A percentile compares a stretch with the other conserved stretches of the same genome.
Evolutionary conservation across 768 basidiomycete species (phyloP).

Genomic region (Psilocybe cubensis): DNA sequence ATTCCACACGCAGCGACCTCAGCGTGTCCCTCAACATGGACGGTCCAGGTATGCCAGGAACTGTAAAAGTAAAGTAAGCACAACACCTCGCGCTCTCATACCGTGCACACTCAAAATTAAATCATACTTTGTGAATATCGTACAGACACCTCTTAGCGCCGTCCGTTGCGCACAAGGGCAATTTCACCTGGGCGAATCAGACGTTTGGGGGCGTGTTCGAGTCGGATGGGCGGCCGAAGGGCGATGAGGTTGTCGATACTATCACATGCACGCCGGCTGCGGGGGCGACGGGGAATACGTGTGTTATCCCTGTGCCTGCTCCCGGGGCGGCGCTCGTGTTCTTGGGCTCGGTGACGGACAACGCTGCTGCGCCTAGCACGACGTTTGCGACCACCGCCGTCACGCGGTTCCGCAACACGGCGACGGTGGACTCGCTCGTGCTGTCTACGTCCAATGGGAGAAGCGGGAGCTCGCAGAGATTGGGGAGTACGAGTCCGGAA

Average conservation of each 20-base stretch:
- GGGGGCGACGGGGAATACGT: conserved; percentile 25
- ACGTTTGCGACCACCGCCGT: conserved; percentile 57
- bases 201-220: conserved; percentile 60
- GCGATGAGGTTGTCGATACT: conserved; percentile 50
- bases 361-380: conserved; percentile 33
- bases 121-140: not conserved
- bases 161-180: conserved; percentile 51
- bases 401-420: conserved; percentile 55
- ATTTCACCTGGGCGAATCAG: conserved; percentile 65
- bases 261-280: conserved; percentile 44
- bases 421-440: conserved; percentile 53
- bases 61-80: conserved; percentile 52
- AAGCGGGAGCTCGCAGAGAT: not conserved
- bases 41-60: conserved; percentile 35
- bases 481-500: conserved; percentile 6
- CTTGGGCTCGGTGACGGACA: conserved; percentile 44
- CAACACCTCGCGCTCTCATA: not conserved
- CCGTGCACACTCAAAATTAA: not conserved
- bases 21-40: conserved; percentile 43
- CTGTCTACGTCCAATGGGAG: conserved; percentile 56
- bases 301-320: conserved; percentile 65
- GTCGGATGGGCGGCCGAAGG: conserved; percentile 65
- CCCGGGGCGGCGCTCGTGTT: conserved; percentile 76
- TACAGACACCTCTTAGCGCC: conserved; percentile 35
- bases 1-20: conserved; percentile 52